A percentile compares a stretch with the other conserved stretches of the same genome.
Evolutionary conservation across 140 eudicot genomes (phyloP).

Genomic region (Flaveria floridana): DNA sequence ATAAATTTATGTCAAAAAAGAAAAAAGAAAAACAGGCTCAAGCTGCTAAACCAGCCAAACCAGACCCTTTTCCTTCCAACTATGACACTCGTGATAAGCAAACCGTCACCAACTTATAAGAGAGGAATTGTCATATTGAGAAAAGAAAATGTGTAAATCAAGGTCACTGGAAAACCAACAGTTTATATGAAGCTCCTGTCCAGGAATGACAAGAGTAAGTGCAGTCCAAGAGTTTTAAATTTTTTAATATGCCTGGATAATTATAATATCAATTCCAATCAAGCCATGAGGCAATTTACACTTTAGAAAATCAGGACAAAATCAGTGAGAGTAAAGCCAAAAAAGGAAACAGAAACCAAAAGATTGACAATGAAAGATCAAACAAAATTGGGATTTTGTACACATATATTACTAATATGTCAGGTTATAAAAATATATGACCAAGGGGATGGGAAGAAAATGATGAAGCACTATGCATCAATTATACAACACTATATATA

Average conservation of each 20-base stretch:
- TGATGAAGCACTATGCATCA: background rate
- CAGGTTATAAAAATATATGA: background rate
- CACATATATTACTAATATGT: background rate
- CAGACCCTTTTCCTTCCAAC: background rate
- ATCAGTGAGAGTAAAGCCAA: background rate
- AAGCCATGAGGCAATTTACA: background rate
- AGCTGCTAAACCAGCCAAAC: conserved; percentile 1
- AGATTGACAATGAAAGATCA: background rate
- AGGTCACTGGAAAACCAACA: background rate
- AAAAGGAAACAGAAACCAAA: background rate
- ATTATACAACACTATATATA: background rate
- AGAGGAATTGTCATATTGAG: background rate
- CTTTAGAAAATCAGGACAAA: background rate
- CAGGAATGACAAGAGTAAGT: background rate
- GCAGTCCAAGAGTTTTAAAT: background rate
- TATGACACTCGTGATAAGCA: background rate
- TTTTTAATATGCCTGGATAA: background rate
- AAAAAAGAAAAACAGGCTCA: background rate
- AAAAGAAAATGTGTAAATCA: background rate
- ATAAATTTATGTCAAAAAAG: background rate
- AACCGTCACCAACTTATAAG: background rate
- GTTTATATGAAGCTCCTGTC: conserved; percentile 14
- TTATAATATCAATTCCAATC: conserved; percentile 15
- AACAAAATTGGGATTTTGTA: background rate
- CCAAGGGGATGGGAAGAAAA: background rate